A percentile compares a stretch with the other conserved stretches of the same genome.
phyloP scores from a whole-genome alignment of 495 filamentous ascomycete genomes.

The Geoglossum glabrum region DNA sequence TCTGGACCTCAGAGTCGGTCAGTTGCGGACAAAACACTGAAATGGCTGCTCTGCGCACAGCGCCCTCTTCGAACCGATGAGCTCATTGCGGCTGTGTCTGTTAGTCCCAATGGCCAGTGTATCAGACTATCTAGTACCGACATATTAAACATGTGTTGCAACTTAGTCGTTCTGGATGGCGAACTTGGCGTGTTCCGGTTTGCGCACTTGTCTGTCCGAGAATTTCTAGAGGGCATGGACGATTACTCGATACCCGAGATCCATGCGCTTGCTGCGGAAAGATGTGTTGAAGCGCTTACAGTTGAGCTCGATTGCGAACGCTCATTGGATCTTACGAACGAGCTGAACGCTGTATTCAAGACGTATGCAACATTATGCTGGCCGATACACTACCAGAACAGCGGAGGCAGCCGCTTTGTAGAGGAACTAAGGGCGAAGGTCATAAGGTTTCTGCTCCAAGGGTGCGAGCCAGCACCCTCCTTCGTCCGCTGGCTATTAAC shows the following conservation, averaged over 20 bases:
- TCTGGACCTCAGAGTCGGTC: not conserved
- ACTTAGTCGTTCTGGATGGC: slow-evolving; percentile 5
- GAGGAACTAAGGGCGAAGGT: not conserved
- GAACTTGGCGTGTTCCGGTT: slow-evolving; percentile 5
- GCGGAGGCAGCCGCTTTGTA: not conserved
- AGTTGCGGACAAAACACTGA: slow-evolving; percentile 3
- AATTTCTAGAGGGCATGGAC: slow-evolving; percentile 5
- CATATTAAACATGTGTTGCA: slow-evolving; percentile 7
- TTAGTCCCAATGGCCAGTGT: not conserved
- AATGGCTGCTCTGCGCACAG: slow-evolving; percentile 8
- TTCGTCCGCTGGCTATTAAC: not conserved
- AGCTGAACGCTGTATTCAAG: not conserved
- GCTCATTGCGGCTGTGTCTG: not conserved
- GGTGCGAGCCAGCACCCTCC: not conserved
- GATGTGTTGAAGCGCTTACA: not conserved
- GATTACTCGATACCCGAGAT: not conserved
- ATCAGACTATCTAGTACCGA: not conserved
- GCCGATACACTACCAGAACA: not conserved
- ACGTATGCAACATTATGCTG: not conserved
- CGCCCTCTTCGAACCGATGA: not conserved
- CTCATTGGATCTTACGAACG: not conserved
- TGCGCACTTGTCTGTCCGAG: slow-evolving; percentile 9
- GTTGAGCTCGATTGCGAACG: not conserved
- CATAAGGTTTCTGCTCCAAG: not conserved
- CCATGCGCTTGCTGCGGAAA: not conserved